Evolutionary conservation across 1,139 yeast genomes (phyloP), one percentile per base, ranked within the genome.

Genomic region (Pichia sp.): DNA sequence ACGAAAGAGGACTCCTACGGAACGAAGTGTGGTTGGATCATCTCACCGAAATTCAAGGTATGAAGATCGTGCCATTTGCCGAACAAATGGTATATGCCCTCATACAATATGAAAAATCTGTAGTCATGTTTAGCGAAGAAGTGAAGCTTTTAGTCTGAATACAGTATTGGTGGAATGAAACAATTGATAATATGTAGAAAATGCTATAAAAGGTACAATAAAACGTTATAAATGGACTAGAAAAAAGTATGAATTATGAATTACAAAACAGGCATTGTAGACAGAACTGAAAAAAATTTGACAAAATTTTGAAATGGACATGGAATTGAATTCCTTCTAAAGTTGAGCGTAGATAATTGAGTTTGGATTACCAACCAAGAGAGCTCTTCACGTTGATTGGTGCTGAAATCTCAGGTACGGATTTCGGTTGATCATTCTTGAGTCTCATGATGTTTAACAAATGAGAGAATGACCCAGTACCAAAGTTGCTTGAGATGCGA

Each of bases 351-450:
- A n/a, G n/a, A n/a, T n/a, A n/a, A n/a, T n/a, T n/a, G n/a, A n/a
- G n/a, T n/a, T n/a, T n/a, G n/a, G n/a, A n/a, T 40, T 35, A 53
- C 74, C 74, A 69, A 26, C 74, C 74, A 30, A 69, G 53, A 6
- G 74, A 67, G 45, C 66, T 69, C 45, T 66, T 66, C 13, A 68
- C 56, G 23, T 69, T 69, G 33, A 67, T 67, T 19, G 75, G 75
- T 34, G 62, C 62, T 3, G 72, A 66, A 29, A 69, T 68, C 29
- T 56, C 58, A 29, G 67, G 66, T 18, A 62, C 50, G 38, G 48
- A 51, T 27, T 43, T 48, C 7, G 42, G 42, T 32, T 49, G 51
- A 13, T 46, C 54, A 14, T 27, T 13, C n/a, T 26, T 34, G 4
- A 29, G 27, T 17, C 47, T 47, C 7, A 42, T 34, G 22, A 47